Evolutionary conservation across 768 basidiomycete genomes (phyloP).

Genomic region (Boletus fagicola): DNA sequence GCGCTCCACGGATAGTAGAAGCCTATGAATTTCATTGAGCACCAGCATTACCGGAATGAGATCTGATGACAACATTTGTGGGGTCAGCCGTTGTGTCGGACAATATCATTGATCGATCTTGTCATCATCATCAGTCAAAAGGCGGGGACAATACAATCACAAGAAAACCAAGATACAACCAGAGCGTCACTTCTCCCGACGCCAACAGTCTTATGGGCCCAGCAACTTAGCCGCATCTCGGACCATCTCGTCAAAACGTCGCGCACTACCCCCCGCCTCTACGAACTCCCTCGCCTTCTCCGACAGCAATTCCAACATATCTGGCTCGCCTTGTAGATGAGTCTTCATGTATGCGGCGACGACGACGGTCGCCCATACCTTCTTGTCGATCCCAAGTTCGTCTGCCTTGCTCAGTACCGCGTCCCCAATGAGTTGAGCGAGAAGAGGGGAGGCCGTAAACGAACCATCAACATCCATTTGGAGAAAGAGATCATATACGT

Average conservation of each 20-base stretch:
- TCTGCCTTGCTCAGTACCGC: constrained; percentile 32
- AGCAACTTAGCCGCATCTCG: constrained; percentile 12
- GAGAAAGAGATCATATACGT: constrained; percentile 38
- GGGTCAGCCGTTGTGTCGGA: too few relatives aligned
- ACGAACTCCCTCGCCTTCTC: constrained; percentile 45
- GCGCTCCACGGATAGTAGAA: too few relatives aligned
- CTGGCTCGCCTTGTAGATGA: constrained; percentile 35
- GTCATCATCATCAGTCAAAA: not conserved
- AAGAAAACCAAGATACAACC: not conserved
- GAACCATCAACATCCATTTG: constrained; percentile 50
- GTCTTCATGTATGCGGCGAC: constrained; percentile 45
- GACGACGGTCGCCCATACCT: constrained; percentile 50
- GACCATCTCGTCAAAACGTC: constrained; percentile 23
- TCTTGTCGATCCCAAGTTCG: constrained; percentile 32
- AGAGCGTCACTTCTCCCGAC: not conserved
- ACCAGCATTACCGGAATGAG: too few relatives aligned
- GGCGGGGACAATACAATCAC: not conserved
- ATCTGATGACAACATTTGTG: too few relatives aligned
- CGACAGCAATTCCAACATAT: constrained; percentile 42
- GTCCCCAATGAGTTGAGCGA: constrained; percentile 39
- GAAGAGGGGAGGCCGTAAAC: constrained; percentile 35
- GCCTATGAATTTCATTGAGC: too few relatives aligned
- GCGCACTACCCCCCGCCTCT: not conserved
- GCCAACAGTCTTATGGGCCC: not conserved
- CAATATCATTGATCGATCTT: too few relatives aligned